Base-by-base conservation (phyloP, 306 rosid genomes). In the Arachis stenosperma region DNA sequence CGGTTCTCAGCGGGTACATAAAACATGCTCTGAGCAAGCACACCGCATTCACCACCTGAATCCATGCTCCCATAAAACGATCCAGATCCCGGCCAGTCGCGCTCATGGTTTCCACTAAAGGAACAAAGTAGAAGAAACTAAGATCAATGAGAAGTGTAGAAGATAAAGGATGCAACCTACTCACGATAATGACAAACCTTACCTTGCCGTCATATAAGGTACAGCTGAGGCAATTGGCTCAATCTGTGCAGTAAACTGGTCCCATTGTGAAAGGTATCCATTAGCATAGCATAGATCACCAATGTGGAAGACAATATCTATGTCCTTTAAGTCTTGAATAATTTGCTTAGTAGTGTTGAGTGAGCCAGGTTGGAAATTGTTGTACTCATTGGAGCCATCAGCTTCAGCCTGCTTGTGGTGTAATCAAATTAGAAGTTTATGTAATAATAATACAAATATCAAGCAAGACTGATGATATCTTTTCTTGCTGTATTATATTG, bases 11-110 rank as follows among this genome's bases (percentile, higher is more conserved):
- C 94, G 63, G 98, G 98, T 50, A 86, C 93, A 71, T 88, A 94
- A 79, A 94, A 94, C 98, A 91, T 88, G 65, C 73, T 89, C 76
- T 94, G 88, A 56, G 96, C 88, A 76, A 70, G 66, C 47, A 94
- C 97, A 53, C 98, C 98, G 29, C 97, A 94, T 85, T 94, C 98
- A 77, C 98, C 98, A 14, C 98, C 97, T 2, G 95, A 94, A 84
- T 94, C 98, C 84, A 82, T 6, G 88, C 27, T 86, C 69, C 82
- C 92, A 58, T 89, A 94, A 75, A 94, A 89, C 42, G 98, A 91
- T 59, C 98, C 96, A 48, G 84, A 64, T 57, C 83, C 84, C 11
- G 96, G 98, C 98, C 98, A 94, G 86, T 94, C 98, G 70, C 97
- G 97, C 81, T 94, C 97, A 60, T 94, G 98, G 76, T 94, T 94